phyloP scores from a whole-genome alignment of 257 asterid species.

The Agastache rugosa region DNA sequence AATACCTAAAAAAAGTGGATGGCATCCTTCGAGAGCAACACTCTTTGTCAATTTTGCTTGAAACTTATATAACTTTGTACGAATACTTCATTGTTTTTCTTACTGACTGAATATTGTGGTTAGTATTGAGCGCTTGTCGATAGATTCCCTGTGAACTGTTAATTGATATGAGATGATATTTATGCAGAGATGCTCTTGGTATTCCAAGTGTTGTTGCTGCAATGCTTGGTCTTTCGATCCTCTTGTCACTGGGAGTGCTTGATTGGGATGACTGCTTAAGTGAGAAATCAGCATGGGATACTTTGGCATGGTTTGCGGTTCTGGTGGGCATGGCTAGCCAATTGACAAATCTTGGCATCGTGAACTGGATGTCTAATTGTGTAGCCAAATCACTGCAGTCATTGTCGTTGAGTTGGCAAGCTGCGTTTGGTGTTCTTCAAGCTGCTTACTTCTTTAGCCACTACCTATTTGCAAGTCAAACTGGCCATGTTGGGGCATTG shows the following conservation, averaged over 20 bases:
- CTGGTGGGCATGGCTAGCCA: slow-evolving; percentile 97
- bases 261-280: slow-evolving; percentile 95
- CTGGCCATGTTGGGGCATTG: slow-evolving; percentile 94
- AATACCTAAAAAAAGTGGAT: slow-evolving; percentile 7
- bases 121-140: background rate
- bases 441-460: slow-evolving; percentile 87
- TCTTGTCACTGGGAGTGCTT: slow-evolving; percentile 74
- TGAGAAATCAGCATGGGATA: slow-evolving; percentile 98
- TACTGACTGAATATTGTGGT: background rate
- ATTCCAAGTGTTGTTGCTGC: slow-evolving; percentile 95
- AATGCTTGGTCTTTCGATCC: slow-evolving; percentile 92
- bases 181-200: slow-evolving; percentile 84
- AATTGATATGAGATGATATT: slow-evolving; percentile 29
- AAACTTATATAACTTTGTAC: slow-evolving; percentile 4
- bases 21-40: background rate
- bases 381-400: slow-evolving; percentile 75
- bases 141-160: background rate
- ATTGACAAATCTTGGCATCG: slow-evolving; percentile 85
- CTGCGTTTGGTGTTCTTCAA: slow-evolving; percentile 86
- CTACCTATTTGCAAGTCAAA: slow-evolving; percentile 95
- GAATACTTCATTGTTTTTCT: background rate
- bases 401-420: slow-evolving; percentile 91
- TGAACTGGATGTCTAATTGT: slow-evolving; percentile 82
- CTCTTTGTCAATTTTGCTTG: background rate
- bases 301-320: slow-evolving; percentile 98